A percentile compares a stretch with the other conserved stretches of the same genome.
Conservation (phyloP, 345 rosid genomes). For the Eucalyptus regnans region DNA sequence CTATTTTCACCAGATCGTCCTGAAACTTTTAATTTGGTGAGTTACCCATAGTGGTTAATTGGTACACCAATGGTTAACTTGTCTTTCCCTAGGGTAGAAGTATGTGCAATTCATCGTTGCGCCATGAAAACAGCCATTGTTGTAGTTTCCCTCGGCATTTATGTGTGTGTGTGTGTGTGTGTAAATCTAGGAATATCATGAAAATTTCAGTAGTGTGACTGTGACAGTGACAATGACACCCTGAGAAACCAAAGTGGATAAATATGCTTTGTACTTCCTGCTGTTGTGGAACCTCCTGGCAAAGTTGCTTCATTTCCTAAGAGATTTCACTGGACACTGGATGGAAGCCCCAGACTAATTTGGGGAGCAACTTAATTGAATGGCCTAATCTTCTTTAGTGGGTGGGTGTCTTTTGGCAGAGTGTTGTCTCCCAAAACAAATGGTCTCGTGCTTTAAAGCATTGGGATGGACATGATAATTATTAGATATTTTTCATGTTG, state of each 20-base stretch:
- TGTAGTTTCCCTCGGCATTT: not conserved
- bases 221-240: not conserved
- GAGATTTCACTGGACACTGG: not conserved
- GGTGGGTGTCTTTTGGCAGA: not conserved
- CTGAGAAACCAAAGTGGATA: not conserved
- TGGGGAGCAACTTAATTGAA: not conserved
- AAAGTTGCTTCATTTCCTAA: not conserved
- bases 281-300: not conserved
- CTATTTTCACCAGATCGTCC: not conserved
- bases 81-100: not conserved
- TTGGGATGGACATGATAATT: not conserved
- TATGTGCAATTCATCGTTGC: not conserved
- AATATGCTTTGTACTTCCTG: not conserved
- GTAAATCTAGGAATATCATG: not conserved
- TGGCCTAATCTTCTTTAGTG: not conserved
- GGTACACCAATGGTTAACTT: not conserved
- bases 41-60: not conserved
- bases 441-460: not conserved
- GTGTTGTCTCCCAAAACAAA: not conserved
- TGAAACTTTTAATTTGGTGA: not conserved
- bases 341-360: not conserved
- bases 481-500: not conserved
- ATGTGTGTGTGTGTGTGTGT: too few relatives aligned
- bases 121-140: not conserved
- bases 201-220: not conserved